A percentile compares a stretch with the other conserved stretches of the same genome.
Evolutionary conservation across 2,329 filamentous ascomycete genomes (phyloP).

Genomic region (Eutypa lata): DNA sequence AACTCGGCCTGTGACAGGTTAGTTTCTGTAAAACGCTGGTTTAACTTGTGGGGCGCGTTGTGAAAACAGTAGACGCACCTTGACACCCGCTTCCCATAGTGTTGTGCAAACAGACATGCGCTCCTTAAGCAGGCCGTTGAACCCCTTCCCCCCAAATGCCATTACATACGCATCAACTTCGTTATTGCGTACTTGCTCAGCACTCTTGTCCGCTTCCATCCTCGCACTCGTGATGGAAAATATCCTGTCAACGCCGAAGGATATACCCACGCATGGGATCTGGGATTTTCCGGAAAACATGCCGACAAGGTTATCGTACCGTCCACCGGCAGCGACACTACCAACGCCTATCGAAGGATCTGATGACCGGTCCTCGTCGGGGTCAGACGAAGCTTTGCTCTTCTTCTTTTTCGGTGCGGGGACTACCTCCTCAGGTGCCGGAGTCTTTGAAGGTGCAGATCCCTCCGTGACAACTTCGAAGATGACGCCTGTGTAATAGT

Average conservation of each 20-base stretch:
- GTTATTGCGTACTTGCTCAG: constrained; percentile 57
- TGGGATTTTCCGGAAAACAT: constrained; percentile 72
- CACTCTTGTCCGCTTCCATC: constrained; percentile 44
- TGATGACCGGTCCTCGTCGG: constrained; percentile 59
- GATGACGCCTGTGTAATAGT: constrained; percentile 74
- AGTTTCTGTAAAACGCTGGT: constrained; percentile 18
- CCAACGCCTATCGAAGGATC: constrained; percentile 71
- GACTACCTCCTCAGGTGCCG: constrained; percentile 27
- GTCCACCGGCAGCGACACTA: constrained; percentile 71
- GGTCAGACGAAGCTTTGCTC: constrained; percentile 41
- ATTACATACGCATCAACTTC: constrained; percentile 92
- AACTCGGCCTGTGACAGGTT: constrained; percentile 65
- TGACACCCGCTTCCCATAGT: constrained; percentile 86
- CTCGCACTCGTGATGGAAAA: constrained; percentile 73
- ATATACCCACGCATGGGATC: constrained; percentile 75
- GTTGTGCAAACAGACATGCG: constrained; percentile 75
- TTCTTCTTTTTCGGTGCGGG: constrained; percentile 35
- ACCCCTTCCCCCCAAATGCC: constrained; percentile 87
- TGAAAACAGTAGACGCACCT: constrained; percentile 43
- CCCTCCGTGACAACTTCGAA: constrained; percentile 73
- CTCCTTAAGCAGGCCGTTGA: constrained; percentile 75
- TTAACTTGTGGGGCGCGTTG: not conserved
- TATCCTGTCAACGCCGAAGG: constrained; percentile 76
- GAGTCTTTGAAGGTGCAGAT: constrained; percentile 44
- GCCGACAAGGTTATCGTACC: constrained; percentile 74